phyloP scores from a whole-genome alignment of 768 basidiomycete species.

The Boletus bicolor region DNA sequence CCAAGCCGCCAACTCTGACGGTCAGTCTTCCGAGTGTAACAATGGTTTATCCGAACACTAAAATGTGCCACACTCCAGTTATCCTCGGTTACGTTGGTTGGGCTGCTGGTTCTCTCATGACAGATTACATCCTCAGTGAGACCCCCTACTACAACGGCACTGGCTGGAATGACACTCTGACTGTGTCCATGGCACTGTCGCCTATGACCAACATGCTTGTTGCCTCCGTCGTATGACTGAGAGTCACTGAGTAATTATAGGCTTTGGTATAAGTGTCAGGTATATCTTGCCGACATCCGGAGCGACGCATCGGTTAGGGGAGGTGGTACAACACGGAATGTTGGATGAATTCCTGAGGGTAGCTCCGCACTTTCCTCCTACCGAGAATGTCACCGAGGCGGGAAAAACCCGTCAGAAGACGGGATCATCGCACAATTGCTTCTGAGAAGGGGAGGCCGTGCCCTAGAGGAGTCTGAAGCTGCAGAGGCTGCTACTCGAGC shows the following conservation, averaged over 20 bases:
- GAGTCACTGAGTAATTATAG: not conserved
- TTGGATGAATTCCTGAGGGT: too few species aligned
- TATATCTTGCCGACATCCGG: too few species aligned
- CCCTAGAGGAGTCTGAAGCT: too few species aligned
- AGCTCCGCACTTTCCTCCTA: too few species aligned
- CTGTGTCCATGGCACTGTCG: slow-evolving; percentile 34
- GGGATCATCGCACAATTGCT: too few species aligned
- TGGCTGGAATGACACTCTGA: slow-evolving; percentile 36
- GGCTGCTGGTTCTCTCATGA: slow-evolving; percentile 55
- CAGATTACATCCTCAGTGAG: slow-evolving; percentile 35
- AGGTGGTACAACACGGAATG: too few species aligned
- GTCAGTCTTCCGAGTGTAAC: slow-evolving; percentile 25
- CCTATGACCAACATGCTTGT: slow-evolving; percentile 15
- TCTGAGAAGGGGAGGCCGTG: too few species aligned
- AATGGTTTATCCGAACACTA: not conserved
- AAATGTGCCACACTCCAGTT: slow-evolving; percentile 26
- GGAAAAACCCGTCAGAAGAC: too few species aligned
- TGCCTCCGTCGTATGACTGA: not conserved
- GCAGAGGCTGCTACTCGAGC: too few species aligned
- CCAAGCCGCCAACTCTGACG: slow-evolving; percentile 48
- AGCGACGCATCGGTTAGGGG: too few species aligned
- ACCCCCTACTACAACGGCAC: slow-evolving; percentile 29
- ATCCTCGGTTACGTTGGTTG: slow-evolving; percentile 56
- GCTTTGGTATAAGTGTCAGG: too few species aligned
- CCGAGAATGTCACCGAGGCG: too few species aligned